A percentile compares a stretch with the other conserved stretches of the same genome.
Evolutionary conservation across 768 basidiomycete species (phyloP).

Genomic region (Clavulina sp.): DNA sequence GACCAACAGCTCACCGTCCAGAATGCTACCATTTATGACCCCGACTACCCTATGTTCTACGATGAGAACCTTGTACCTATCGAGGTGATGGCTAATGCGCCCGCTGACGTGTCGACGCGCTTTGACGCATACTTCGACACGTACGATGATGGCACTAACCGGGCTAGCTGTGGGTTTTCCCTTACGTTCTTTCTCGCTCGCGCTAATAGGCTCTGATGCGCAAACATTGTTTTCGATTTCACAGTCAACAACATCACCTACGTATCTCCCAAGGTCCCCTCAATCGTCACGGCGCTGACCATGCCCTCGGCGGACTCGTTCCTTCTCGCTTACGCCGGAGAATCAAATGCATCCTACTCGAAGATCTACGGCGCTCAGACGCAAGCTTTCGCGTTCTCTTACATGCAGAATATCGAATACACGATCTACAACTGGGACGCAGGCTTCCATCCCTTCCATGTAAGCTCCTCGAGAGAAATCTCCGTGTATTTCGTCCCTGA

Average conservation of each 20-base stretch:
- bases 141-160: constrained; percentile 72
- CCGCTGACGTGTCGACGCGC: constrained; percentile 38
- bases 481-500: too few species aligned
- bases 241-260: constrained; percentile 18
- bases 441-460: constrained; percentile 75
- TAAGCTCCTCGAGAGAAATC: too few species aligned
- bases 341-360: constrained; percentile 38
- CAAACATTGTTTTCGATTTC: neutral
- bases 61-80: constrained; percentile 58
- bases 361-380: constrained; percentile 65
- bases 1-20: constrained; percentile 19
- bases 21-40: constrained; percentile 14
- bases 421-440: constrained; percentile 23
- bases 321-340: too few species aligned
- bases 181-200: constrained; percentile 38
- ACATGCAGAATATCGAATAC: constrained; percentile 34
- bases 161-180: constrained; percentile 53
- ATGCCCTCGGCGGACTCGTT: constrained; percentile 34
- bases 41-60: constrained; percentile 39
- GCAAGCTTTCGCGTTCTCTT: constrained; percentile 45
- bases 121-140: constrained; percentile 70
- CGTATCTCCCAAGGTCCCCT: constrained; percentile 38
- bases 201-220: neutral
- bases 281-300: constrained; percentile 55
- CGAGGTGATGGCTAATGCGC: constrained; percentile 24